Evolutionary conservation across 148 eudicot species (phyloP), one percentile per base, ranked within the genome.

Genomic region (Chenopodium berlandieri): DNA sequence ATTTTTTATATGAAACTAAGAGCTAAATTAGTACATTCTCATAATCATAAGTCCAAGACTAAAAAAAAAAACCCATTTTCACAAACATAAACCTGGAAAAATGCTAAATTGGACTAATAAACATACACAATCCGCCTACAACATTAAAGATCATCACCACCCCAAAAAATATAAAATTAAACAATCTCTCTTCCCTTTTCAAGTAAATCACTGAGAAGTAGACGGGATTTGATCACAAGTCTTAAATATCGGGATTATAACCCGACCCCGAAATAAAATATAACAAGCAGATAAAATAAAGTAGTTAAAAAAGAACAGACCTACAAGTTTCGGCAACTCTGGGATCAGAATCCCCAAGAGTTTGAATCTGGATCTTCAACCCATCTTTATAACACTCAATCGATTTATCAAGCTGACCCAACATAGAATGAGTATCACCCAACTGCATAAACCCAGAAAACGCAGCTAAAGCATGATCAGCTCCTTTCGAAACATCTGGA

Each of bases 241-340:
- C 62, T 56, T 56, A 12, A 14, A 14, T 56, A 56, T 56, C 62
- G 17, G 44, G 44, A 40, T 40, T 40, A 40, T 40, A 4, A 0
- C 22, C 4, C 22, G 20, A 1, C 62, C 17, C 19, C 62, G 14
- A 56, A 56, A 56, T 56, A 56, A 56, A 56, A 56, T 14, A 17
- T 40, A 40, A 40, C 44, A 40, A 40, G 44, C 44, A 40, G 8
- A 40, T 40, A 40, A 37, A 40, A 40, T 40, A 40, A 40, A 40
- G 44, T 40, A 40, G 44, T 5, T 4, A 0, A 40, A 40, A 56
- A 25, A 30, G 6, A 73, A 63, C 54, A 52, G 44, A 95, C 99
- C 99, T 88, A 89, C 99, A 96, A 82, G 95, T 96, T 84, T 96
- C 99, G 0, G 98, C 99, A 78, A 96, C 99, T 75, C 99, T 84